phyloP scores from a whole-genome alignment of 2,329 filamentous ascomycete genomes.

The Botrytis byssoidea region DNA sequence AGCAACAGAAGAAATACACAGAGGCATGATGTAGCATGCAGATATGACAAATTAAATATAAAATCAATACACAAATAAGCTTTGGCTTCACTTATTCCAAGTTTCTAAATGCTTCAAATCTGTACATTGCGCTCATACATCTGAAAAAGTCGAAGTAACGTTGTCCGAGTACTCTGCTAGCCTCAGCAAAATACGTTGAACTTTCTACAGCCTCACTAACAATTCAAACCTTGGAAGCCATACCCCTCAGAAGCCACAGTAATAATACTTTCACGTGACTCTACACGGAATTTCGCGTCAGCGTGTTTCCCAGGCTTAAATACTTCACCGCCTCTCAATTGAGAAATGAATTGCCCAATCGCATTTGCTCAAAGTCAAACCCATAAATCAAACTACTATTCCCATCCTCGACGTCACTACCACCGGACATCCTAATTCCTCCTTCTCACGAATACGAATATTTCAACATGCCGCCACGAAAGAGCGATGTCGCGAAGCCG shows the following conservation, averaged over 20 bases:
- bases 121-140: not conserved
- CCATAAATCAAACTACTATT: not conserved
- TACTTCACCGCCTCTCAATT: slow-evolving; percentile 10
- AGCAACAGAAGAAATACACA: not conserved
- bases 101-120: not conserved
- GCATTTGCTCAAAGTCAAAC: not conserved
- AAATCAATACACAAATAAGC: slow-evolving; percentile 1
- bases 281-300: slow-evolving; percentile 10
- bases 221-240: not conserved
- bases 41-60: not conserved
- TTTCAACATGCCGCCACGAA: slow-evolving; percentile 54
- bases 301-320: not conserved
- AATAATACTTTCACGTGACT: not conserved
- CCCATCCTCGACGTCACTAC: not conserved
- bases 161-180: too few species aligned
- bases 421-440: slow-evolving; percentile 6
- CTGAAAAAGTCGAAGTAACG: not conserved
- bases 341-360: slow-evolving; percentile 3
- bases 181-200: not conserved
- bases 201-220: not conserved
- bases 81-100: not conserved
- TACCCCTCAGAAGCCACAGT: not conserved
- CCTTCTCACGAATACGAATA: not conserved
- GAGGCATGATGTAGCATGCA: not conserved
- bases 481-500: slow-evolving; percentile 52